Evolutionary conservation across 2,329 filamentous ascomycete species (phyloP), one percentile per base, ranked within the genome.

Genomic region (Talaromyces sp.): DNA sequence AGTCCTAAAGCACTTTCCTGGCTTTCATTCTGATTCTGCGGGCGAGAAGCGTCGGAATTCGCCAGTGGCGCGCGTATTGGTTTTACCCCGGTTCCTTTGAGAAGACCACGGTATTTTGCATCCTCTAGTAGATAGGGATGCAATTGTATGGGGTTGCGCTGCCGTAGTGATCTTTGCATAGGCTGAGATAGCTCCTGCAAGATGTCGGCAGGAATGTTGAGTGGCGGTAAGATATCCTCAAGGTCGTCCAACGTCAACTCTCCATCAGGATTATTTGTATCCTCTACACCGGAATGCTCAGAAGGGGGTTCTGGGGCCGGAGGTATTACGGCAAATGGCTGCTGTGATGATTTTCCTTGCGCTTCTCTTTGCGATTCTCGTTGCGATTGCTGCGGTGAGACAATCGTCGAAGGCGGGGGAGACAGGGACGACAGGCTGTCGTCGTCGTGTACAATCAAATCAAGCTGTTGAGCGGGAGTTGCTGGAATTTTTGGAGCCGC

Each of bases 121-220:
- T 75, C 71, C 63, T 82, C 80, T 17, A 81, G 65, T 0, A 75
- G 67, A 61, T 81, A 82, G 1, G 80, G 80, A 63, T 81, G 78
- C 30, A 81, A 63, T 59, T 82, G 80, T 55, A 81, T 81, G 8
- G 78, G 75, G 65, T 79, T 80, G 44, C 80, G 75, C 60, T 78
- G 72, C 57, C 80, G 72, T 25, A 81, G 67, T 4, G 68, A 69
- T 60, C 76, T 71, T 62, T 71, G 69, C n/a, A 60, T 55, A 17
- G 70, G 70, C 33, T 67, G 69, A 30, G 65, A 62, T 33, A 70
- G 28, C 60, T 73, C 67, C 28, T 58, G 65, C 53, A 72, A 30
- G 19, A 73, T 57, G 10, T 72, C 69, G 13, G 71, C 68, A 0
- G 69, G 65, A 11, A 74, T 66, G 15, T 74, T 69, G 10, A 69